Conservation (phyloP, 805 yeast species). For the Metschnikowia matae region DNA sequence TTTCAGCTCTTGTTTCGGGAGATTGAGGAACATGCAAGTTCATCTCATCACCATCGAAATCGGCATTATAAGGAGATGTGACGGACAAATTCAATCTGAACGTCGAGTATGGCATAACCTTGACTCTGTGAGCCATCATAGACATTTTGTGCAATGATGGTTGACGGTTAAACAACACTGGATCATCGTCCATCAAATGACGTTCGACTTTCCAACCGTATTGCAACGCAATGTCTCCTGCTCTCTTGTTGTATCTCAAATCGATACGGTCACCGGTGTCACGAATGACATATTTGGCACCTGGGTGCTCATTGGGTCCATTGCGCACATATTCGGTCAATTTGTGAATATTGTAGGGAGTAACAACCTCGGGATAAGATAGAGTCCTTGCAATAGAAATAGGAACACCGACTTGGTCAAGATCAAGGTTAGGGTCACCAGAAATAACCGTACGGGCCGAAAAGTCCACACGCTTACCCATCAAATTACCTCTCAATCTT, state of each 20-base stretch:
- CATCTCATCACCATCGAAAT: constrained; percentile 99
- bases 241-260: constrained; percentile 92
- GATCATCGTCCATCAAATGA: constrained; percentile 95
- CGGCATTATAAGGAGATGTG: constrained; percentile 99
- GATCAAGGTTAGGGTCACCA: constrained; percentile 96
- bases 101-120: constrained; percentile 98
- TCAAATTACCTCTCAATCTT: constrained; percentile 93
- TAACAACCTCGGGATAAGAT: constrained; percentile 95
- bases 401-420: constrained; percentile 99
- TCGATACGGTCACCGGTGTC: constrained; percentile 99
- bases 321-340: constrained; percentile 90
- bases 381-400: constrained; percentile 92
- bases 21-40: constrained; percentile 98
- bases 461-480: constrained; percentile 99
- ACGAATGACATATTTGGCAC: constrained; percentile 97
- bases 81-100: constrained; percentile 95
- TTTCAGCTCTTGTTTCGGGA: constrained; percentile 95
- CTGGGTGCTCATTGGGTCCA: constrained; percentile 99
- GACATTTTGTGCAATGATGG: constrained; percentile 99
- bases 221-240: constrained; percentile 96
- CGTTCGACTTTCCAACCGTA: constrained; percentile 99
- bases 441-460: constrained; percentile 99
- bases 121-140: constrained; percentile 99
- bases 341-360: constrained; percentile 94
- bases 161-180: constrained; percentile 97